Conservation (phyloP, 1,139 yeast genomes). For the Scheffersomyces segobiensis region DNA sequence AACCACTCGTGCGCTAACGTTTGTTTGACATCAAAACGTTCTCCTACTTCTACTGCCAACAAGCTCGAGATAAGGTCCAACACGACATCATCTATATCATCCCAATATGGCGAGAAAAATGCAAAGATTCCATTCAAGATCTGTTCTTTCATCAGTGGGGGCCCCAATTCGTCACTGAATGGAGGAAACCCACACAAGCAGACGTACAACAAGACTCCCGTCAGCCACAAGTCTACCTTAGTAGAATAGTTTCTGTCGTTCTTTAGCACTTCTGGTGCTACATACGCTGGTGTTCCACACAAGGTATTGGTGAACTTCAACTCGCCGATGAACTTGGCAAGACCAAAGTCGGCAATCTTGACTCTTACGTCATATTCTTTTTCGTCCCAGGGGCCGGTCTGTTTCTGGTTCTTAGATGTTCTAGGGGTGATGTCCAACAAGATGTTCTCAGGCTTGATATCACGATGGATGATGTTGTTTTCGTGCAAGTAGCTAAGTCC, state of each 20-base stretch:
- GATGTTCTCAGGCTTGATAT: conserved; percentile 89
- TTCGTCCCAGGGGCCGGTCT: conserved; percentile 71
- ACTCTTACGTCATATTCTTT: conserved; percentile 63
- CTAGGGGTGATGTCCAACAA: conserved; percentile 65
- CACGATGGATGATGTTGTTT: conserved; percentile 80
- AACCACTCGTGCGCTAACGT: conserved; percentile 65
- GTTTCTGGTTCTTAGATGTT: conserved; percentile 44
- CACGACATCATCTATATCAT: conserved; percentile 61
- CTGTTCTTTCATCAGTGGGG: conserved; percentile 77
- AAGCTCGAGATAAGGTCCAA: conserved; percentile 65
- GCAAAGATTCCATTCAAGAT: conserved; percentile 67
- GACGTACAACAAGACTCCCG: conserved; percentile 73
- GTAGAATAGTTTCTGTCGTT: conserved; percentile 62
- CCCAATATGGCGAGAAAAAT: conserved; percentile 82
- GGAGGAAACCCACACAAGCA: conserved; percentile 87
- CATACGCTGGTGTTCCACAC: conserved; percentile 39
- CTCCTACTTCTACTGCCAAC: conserved; percentile 56
- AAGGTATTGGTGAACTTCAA: conserved; percentile 27
- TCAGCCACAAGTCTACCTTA: conserved; percentile 78
- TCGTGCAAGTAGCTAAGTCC: conserved; percentile 68
- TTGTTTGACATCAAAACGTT: conserved; percentile 51
- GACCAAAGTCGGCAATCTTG: conserved; percentile 70
- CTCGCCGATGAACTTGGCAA: conserved; percentile 30
- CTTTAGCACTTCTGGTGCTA: conserved; percentile 72
- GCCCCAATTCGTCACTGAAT: conserved; percentile 77